Conservation (phyloP, 176 grass and related monocot species). For the Avena eriantha region DNA sequence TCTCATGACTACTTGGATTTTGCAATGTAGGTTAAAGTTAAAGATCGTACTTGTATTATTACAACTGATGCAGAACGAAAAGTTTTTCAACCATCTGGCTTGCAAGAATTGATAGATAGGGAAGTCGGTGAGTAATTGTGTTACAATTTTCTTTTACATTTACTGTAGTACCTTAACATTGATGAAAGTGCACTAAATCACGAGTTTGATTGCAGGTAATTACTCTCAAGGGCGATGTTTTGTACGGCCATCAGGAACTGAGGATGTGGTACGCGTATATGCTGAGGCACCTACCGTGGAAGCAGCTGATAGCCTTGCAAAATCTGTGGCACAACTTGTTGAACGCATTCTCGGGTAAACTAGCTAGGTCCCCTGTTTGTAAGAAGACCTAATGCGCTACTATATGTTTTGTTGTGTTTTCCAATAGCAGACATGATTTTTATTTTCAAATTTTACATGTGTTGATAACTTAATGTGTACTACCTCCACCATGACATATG, state of each 20-base stretch:
- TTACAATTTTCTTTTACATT: not conserved
- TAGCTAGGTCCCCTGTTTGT: not conserved
- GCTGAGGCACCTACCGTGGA: constrained; percentile 77
- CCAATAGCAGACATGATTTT: not conserved
- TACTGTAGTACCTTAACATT: not conserved
- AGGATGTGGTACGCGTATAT: constrained; percentile 89
- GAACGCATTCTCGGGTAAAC: constrained; percentile 56
- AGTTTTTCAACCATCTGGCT: constrained; percentile 63
- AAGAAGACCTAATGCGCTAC: not conserved
- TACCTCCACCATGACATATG: not conserved
- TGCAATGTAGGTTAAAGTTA: constrained; percentile 74
- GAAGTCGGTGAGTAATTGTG: constrained; percentile 55
- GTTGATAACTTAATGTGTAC: not conserved
- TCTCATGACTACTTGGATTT: not conserved
- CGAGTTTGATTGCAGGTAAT: constrained; percentile 55
- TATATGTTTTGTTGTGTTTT: not conserved
- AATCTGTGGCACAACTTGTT: constrained; percentile 65
- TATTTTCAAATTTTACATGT: not conserved
- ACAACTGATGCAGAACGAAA: constrained; percentile 80
- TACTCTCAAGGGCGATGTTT: constrained; percentile 76
- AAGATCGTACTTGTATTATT: constrained; percentile 66
- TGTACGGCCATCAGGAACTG: constrained; percentile 85
- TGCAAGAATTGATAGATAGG: constrained; percentile 83
- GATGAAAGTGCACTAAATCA: not conserved
- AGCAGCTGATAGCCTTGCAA: constrained; percentile 72